A percentile compares a stretch with the other conserved stretches of the same genome.
phyloP scores from a whole-genome alignment of 208 protist species.

The Crithidia brevicula region DNA sequence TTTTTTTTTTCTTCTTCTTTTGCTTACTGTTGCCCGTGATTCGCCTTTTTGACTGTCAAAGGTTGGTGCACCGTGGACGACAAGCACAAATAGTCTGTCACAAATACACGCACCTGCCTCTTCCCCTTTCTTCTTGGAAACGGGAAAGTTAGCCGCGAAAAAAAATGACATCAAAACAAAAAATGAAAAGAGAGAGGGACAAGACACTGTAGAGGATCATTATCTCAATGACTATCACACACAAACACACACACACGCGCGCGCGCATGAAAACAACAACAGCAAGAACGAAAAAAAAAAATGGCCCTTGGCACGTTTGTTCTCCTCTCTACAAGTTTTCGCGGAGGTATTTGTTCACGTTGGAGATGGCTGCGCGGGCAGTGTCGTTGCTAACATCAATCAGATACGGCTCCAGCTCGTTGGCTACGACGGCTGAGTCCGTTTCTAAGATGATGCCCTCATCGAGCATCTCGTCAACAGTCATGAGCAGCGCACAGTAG shows the following conservation, averaged over 20 bases:
- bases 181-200: background rate
- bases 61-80: too few species aligned
- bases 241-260: background rate
- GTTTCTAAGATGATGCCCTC: conserved; percentile 90
- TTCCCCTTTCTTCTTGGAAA: background rate
- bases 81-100: conserved; percentile 8
- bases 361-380: conserved; percentile 70
- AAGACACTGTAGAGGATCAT: background rate
- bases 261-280: background rate
- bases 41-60: too few species aligned
- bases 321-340: conserved; percentile 59
- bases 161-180: background rate
- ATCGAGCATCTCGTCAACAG: conserved; percentile 92
- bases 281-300: too few species aligned
- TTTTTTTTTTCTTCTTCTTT: too few species aligned
- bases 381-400: conserved; percentile 60
- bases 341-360: conserved; percentile 86
- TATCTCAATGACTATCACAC: background rate
- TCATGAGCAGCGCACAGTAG: conserved; percentile 87
- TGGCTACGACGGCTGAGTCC: conserved; percentile 52
- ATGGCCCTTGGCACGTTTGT: background rate
- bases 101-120: too few species aligned
- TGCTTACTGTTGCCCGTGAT: too few species aligned
- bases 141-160: background rate
- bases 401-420: conserved; percentile 67